Base-by-base conservation (phyloP, 495 filamentous ascomycete genomes). In the Penicillium fimorum region DNA sequence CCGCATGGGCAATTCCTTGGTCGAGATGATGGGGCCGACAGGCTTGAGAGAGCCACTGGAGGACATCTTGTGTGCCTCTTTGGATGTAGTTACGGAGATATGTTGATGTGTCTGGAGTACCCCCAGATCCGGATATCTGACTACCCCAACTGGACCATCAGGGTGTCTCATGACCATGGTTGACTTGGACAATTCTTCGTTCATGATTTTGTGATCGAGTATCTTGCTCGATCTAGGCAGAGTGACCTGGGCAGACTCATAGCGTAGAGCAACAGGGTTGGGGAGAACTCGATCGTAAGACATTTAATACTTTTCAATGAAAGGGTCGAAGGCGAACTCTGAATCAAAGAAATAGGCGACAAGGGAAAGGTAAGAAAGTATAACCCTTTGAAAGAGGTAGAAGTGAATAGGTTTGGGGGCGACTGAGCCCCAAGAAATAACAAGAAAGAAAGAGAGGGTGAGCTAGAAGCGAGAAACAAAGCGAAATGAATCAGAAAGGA, bases 201-300 rank as follows among this genome's bases (percentile, higher is more conserved):
- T 75, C 78, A 82, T 81, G 61, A 81, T 77, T 53, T 77, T 80
- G 63, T 80, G 76, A 49, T 79, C 77, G 52, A 77, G 62, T 29
- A 79, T 68, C 47, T 70, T 73, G 61, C 75, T 74, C 49, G 57
- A 65, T 61, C 71, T 65, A 48, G 66, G 57, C 13, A 71, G 56
- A 42, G 61, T 59, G 53, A 68, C 64, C 61, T 63, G 65, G 37
- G 65, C 55, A 58, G 69, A 58, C 46, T 78, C 76, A 75, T 79
- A 67, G 50, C 69, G 75, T 45, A 81, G 63, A 69, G 73, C 70
- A 67, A 70, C 61, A 50, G 78, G 79, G 50, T 71, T 69, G 61
- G 79, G 79, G 29, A 82, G 74, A 50, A 82, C 79, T 76, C 79
- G 78, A 70, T 82, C 76, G 69, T 73, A 82, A 74, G 79, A 81